Evolutionary conservation across 257 asterid species (phyloP), one percentile per base, ranked within the genome.

Genomic region (Solanum sitiens): DNA sequence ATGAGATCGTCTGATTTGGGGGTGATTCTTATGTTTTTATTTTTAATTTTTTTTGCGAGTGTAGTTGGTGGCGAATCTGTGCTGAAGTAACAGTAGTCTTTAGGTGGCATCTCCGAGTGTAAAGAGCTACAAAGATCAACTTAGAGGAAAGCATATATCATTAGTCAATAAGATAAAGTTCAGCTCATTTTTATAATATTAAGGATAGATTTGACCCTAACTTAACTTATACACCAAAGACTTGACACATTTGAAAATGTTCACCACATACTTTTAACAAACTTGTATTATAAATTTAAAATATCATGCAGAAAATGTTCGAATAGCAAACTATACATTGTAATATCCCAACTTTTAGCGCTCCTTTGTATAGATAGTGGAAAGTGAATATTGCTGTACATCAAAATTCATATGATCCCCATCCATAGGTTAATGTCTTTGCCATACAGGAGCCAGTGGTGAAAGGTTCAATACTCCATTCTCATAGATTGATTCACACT

Each of bases 401-500:
- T 50, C 70, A 82, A 45, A 82, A 30, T 47, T 18, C 11, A 73
- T 67, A 87, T 76, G 42, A 32, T 27, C 63, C 68, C 88, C 25
- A 75, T 68, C 5, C 16, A 44, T 59, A 50, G 39, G 27, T 53
- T 35, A 18, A 32, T 74, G 32, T 23, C 23, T 84, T 25, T 71
- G 45, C n/a, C 68, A 65, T 16, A 37, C 39, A 25, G 11, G 83
- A 2, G 10, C 8, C 9, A 9, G 21, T 47, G 85, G 15, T 47
- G 85, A 80, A 65, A 30, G 61, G 42, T 79, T 25, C 59, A 77
- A 42, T 77, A 23, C 8, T 76, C 63, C 9, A 59, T 23, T 59
- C 76, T 86, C 80, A 56, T 83, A 20, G 88, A 16, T 59, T 72
- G 50, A 56, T 40, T 88, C 89, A 91, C 67, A 91, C 84, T 89